phyloP scores from a whole-genome alignment of 129 eudicot genomes.

The Heracleum sosnowskyi region DNA sequence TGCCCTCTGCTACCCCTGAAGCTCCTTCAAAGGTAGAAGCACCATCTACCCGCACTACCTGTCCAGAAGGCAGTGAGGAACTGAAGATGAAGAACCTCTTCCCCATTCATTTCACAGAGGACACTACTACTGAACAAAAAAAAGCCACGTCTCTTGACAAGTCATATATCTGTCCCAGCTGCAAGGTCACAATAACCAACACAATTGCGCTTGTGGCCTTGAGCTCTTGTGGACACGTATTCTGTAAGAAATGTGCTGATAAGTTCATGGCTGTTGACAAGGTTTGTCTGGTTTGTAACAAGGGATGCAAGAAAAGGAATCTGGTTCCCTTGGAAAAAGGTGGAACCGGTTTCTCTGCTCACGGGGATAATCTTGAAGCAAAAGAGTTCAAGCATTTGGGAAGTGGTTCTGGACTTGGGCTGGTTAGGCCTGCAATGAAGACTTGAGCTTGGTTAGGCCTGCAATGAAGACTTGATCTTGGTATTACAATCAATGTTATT shows the following conservation, averaged over 20 bases:
- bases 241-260: slow-evolving; percentile 84
- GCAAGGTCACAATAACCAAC: slow-evolving; percentile 84
- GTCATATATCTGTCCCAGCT: slow-evolving; percentile 77
- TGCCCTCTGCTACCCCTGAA: slow-evolving; percentile 93
- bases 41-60: slow-evolving; percentile 63
- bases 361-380: slow-evolving; percentile 84
- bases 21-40: slow-evolving; percentile 79
- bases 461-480: slow-evolving; percentile 63
- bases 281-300: slow-evolving; percentile 90
- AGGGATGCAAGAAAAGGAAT: slow-evolving; percentile 69
- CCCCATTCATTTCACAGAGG: slow-evolving; percentile 61
- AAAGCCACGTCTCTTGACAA: slow-evolving; percentile 41
- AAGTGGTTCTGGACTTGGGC: slow-evolving; percentile 89
- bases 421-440: slow-evolving; percentile 86
- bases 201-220: slow-evolving; percentile 62
- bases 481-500: no score
- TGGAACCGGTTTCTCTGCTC: slow-evolving; percentile 89
- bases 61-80: slow-evolving; percentile 89
- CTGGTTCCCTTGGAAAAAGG: slow-evolving; percentile 64
- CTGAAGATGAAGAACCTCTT: slow-evolving; percentile 47
- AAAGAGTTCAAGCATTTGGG: slow-evolving; percentile 90
- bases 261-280: slow-evolving; percentile 80
- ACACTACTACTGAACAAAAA: slow-evolving; percentile 40
- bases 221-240: slow-evolving; percentile 83
- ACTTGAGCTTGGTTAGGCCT: slow-evolving; percentile 64